Conservation (phyloP, 352 stramenopile species). For the Globisporangium barbulae region DNA sequence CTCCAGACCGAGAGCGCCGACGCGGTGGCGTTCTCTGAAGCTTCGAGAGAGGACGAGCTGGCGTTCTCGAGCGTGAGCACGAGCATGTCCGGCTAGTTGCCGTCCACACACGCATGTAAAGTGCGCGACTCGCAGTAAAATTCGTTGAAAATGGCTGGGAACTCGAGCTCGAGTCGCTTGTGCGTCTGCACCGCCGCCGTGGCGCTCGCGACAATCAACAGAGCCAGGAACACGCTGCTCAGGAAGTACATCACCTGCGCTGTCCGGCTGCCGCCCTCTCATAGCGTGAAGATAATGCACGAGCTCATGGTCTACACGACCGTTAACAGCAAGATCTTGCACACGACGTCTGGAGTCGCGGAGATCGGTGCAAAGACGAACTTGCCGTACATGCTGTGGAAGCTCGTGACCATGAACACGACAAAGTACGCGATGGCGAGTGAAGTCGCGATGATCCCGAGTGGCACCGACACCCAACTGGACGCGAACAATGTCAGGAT, state of each 20-base stretch:
- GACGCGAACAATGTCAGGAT: too few species aligned
- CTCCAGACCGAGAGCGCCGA: background rate
- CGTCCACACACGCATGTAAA: background rate
- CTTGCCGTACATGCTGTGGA: too few species aligned
- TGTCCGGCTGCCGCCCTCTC: background rate
- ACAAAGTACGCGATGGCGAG: too few species aligned
- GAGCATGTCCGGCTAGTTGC: background rate
- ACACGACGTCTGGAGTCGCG: too few species aligned
- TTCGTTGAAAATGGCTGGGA: slow-evolving; percentile 2
- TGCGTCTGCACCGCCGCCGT: background rate
- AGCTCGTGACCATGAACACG: too few species aligned
- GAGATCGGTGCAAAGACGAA: too few species aligned
- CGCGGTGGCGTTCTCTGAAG: background rate
- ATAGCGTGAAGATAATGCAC: too few species aligned
- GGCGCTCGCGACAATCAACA: background rate
- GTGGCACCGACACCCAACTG: too few species aligned
- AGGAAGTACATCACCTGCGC: background rate
- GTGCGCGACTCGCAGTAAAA: slow-evolving; percentile 7
- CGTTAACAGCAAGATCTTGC: too few species aligned
- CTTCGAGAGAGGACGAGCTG: background rate
- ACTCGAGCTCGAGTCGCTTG: background rate
- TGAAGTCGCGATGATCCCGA: too few species aligned
- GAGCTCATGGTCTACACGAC: too few species aligned
- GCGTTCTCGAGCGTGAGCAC: background rate
- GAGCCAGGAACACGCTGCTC: background rate